Evolutionary conservation across 805 yeast genomes (phyloP).

Genomic region (Barnettozyma californica): DNA sequence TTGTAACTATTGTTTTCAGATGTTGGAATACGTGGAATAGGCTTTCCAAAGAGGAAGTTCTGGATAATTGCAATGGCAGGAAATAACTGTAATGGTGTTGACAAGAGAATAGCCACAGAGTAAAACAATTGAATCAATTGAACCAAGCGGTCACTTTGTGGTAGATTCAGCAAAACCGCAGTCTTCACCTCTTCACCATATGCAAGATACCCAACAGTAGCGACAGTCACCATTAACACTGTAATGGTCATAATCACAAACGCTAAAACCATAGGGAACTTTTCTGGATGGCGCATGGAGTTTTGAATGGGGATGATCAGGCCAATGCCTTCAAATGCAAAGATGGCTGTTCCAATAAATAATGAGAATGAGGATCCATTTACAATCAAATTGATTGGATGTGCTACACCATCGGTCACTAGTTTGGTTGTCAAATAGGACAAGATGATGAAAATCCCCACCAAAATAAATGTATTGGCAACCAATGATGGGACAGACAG

Average conservation of each 20-base stretch:
- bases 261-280: constrained; percentile 61
- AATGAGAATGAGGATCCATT: constrained; percentile 59
- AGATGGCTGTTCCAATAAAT: constrained; percentile 78
- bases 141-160: constrained; percentile 59
- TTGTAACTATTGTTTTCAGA: neutral
- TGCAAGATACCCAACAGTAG: constrained; percentile 63
- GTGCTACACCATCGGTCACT: constrained; percentile 37
- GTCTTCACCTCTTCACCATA: constrained; percentile 62
- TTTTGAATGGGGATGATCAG: constrained; percentile 77
- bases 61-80: constrained; percentile 77
- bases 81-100: constrained; percentile 76
- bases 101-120: constrained; percentile 66
- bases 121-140: constrained; percentile 65
- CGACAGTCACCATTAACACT: constrained; percentile 54
- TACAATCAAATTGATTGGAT: constrained; percentile 44
- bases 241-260: constrained; percentile 62
- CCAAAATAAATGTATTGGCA: constrained; percentile 64
- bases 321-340: constrained; percentile 87
- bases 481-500: constrained; percentile 65
- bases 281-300: constrained; percentile 71
- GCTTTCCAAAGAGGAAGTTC: constrained; percentile 41
- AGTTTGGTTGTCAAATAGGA: constrained; percentile 48
- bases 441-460: constrained; percentile 61
- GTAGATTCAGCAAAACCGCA: constrained; percentile 66
- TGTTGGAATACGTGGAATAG: neutral